Percentiles rank a stretch among this genome's conserved stretches.
These are phyloP conservation scores for Termitomyces sp. DNA, from an alignment of 768 basidiomycete genomes.

Conservation along the genomic window DNA sequence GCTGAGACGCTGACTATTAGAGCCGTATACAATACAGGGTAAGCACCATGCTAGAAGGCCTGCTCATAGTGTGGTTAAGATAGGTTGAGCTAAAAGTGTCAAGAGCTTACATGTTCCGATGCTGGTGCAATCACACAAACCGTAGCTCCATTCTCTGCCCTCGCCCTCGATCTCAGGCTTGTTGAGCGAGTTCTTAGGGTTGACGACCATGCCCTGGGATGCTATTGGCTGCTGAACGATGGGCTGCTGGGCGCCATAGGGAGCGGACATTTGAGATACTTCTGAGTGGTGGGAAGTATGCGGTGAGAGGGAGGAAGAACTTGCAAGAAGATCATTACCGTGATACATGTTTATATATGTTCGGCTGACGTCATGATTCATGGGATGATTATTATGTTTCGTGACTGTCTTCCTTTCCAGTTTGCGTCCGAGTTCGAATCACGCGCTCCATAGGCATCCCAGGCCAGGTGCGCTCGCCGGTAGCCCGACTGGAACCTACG, in stretches of 20 bases:
- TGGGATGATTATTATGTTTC: too few species aligned
- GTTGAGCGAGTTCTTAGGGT: constrained; percentile 26
- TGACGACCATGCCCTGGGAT: constrained; percentile 20
- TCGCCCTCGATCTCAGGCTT: constrained; percentile 22
- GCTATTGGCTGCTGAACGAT: constrained; percentile 19
- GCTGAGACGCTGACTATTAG: constrained; percentile 33
- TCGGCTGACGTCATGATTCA: too few species aligned
- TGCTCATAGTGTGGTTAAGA: constrained; percentile 12
- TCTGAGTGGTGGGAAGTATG: neutral
- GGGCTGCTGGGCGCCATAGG: neutral
- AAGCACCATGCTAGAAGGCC: constrained; percentile 31
- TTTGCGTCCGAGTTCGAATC: too few species aligned
- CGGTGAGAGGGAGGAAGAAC: neutral
- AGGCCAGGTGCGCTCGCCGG: too few species aligned
- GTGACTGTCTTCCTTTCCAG: too few species aligned
- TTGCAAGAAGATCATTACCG: too few species aligned
- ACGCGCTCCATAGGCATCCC: too few species aligned
- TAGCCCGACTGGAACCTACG: too few species aligned
- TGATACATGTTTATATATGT: too few species aligned
- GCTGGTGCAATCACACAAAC: constrained; percentile 22
- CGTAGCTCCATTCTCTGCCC: constrained; percentile 30
- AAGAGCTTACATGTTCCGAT: constrained; percentile 22
- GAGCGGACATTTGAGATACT: neutral
- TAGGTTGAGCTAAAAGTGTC: neutral
- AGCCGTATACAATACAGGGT: constrained; percentile 38